Evolutionary conservation across 352 stramenopile species (phyloP).

Genomic region (Pythium scleroteichum): DNA sequence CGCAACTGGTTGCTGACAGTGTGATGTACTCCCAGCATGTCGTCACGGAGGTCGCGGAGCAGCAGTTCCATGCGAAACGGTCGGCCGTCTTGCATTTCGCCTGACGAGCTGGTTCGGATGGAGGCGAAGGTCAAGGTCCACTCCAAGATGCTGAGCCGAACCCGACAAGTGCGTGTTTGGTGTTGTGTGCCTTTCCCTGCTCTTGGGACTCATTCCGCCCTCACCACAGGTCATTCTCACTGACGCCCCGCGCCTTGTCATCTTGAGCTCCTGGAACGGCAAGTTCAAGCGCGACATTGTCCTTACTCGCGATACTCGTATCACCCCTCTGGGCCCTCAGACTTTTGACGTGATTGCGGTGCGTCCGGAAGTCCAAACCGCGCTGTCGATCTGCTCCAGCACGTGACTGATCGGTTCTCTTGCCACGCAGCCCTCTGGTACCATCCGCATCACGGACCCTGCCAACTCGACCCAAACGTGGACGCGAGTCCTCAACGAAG

Average conservation of each 20-base stretch:
- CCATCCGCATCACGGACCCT: conserved; percentile 59
- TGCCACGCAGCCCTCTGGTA: conserved; percentile 46
- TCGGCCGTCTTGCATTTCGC: conserved; percentile 55
- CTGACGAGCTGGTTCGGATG: conserved; percentile 69
- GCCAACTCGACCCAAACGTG: conserved; percentile 65
- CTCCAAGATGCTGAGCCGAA: conserved; percentile 79
- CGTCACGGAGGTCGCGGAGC: conserved; percentile 51
- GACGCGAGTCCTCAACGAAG: conserved; percentile 51
- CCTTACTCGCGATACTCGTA: conserved; percentile 59
- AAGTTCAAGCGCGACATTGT: conserved; percentile 76
- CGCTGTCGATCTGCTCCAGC: neutral
- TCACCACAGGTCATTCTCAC: conserved; percentile 57
- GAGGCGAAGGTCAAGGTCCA: conserved; percentile 79
- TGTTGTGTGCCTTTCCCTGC: neutral
- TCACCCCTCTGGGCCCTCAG: conserved; percentile 69
- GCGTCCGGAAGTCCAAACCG: conserved; percentile 16
- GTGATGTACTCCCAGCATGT: conserved; percentile 8
- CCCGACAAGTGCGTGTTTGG: conserved; percentile 49
- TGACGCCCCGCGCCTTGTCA: conserved; percentile 62
- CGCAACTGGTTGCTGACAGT: neutral
- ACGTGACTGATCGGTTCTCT: conserved; percentile 3
- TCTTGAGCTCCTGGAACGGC: conserved; percentile 68
- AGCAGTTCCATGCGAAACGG: conserved; percentile 60
- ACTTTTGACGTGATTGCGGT: conserved; percentile 82
- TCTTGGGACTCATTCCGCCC: neutral